These are phyloP conservation scores for Cyphellophora europaea DNA, from an alignment of 2,329 filamentous ascomycete species.

Conservation along the genomic window DNA sequence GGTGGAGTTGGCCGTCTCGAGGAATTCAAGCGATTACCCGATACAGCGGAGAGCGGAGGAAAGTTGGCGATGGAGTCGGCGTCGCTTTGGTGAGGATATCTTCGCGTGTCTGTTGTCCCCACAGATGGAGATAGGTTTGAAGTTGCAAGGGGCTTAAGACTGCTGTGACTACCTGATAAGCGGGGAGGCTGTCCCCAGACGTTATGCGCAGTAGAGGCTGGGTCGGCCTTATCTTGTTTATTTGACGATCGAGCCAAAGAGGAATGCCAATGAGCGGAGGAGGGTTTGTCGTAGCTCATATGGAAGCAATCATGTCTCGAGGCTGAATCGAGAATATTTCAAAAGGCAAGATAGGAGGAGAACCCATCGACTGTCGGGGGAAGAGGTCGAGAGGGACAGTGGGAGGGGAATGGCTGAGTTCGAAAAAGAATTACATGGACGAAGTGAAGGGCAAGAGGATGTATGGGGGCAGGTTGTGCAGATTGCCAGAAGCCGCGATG, in stretches of 20 bases:
- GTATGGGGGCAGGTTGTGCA: too few relatives aligned
- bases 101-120: not conserved
- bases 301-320: constrained; percentile 19
- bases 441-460: too few relatives aligned
- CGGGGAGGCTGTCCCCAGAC: constrained; percentile 48
- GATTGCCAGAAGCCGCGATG: constrained; percentile 1
- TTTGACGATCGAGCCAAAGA: constrained; percentile 9
- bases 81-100: not conserved
- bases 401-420: too few relatives aligned
- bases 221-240: constrained; percentile 7
- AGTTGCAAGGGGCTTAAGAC: constrained; percentile 49
- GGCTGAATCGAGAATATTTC: too few relatives aligned
- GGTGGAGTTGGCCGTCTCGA: constrained; percentile 10
- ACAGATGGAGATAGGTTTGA: constrained; percentile 31
- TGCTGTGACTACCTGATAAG: constrained; percentile 46
- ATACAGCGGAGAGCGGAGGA: constrained; percentile 7
- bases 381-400: too few relatives aligned
- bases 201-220: constrained; percentile 32
- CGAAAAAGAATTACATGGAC: too few relatives aligned
- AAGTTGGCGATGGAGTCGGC: constrained; percentile 6
- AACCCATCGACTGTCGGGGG: too few relatives aligned
- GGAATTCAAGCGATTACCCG: constrained; percentile 7
- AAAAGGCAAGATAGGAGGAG: too few relatives aligned
- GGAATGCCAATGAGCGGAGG: constrained; percentile 14
- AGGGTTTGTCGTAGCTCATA: constrained; percentile 19